Evolutionary conservation across 495 filamentous ascomycete species (phyloP).

Genomic region (Cercophora samala): DNA sequence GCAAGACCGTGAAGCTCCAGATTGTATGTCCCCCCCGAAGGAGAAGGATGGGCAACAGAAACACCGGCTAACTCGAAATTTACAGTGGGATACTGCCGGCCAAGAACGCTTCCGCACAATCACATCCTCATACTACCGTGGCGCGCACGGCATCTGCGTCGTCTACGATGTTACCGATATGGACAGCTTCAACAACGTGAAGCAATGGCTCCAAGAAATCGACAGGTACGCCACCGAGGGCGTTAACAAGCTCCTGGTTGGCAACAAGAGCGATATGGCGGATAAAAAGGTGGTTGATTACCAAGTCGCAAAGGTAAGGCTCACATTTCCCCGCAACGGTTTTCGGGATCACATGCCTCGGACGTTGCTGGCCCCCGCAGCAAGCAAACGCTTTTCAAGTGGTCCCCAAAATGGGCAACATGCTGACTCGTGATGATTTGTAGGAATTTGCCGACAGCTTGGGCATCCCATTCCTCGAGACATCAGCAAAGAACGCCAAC

Average conservation of each 20-base stretch:
- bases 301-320: conserved; percentile 92
- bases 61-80: neutral
- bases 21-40: conserved; percentile 63
- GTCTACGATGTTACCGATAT: conserved; percentile 99
- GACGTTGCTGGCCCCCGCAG: neutral
- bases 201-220: conserved; percentile 99
- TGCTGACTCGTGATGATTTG: conserved; percentile 16
- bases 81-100: conserved; percentile 96
- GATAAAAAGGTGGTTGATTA: conserved; percentile 99
- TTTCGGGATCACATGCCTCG: conserved; percentile 6
- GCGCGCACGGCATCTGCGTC: conserved; percentile 96
- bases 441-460: conserved; percentile 99
- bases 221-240: conserved; percentile 98
- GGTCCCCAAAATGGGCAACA: neutral
- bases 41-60: neutral
- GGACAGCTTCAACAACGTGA: conserved; percentile 99
- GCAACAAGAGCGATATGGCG: conserved; percentile 99
- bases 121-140: conserved; percentile 98
- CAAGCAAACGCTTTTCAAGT: neutral
- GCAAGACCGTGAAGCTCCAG: conserved; percentile 99
- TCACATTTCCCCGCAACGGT: neutral
- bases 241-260: conserved; percentile 97
- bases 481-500: conserved; percentile 97
- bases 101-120: conserved; percentile 99
- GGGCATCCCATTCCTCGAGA: conserved; percentile 99